Evolutionary conservation across 805 yeast genomes (phyloP).

Genomic region (Candida saitoana): DNA sequence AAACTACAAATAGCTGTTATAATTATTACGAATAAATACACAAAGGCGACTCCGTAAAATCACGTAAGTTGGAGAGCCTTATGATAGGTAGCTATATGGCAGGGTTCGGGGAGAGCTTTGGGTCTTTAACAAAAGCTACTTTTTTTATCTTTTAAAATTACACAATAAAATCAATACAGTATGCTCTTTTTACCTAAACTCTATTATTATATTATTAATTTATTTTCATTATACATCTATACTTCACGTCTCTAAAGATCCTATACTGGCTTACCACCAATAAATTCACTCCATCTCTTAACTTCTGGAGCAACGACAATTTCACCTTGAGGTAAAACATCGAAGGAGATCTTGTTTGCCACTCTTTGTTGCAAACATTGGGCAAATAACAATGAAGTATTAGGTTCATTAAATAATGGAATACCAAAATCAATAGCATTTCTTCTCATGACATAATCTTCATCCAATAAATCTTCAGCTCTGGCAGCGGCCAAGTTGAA

Average conservation of each 20-base stretch:
- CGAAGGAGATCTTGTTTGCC: slow-evolving; percentile 49
- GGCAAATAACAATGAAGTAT: slow-evolving; percentile 85
- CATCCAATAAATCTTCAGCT: slow-evolving; percentile 79
- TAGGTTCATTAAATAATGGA: slow-evolving; percentile 95
- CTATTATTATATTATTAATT: not conserved
- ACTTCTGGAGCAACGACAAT: slow-evolving; percentile 80
- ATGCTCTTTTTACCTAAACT: no score
- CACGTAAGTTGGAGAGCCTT: not conserved
- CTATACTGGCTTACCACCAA: slow-evolving; percentile 87
- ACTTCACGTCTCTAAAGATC: not conserved
- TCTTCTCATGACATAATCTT: slow-evolving; percentile 97
- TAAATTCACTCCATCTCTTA: slow-evolving; percentile 92
- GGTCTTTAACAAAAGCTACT: no score
- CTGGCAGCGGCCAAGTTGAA: slow-evolving; percentile 88
- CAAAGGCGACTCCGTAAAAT: not conserved
- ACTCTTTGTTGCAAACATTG: slow-evolving; percentile 72
- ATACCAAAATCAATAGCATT: slow-evolving; percentile 97
- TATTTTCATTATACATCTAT: slow-evolving; percentile 1
- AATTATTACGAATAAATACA: no score
- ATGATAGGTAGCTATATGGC: not conserved
- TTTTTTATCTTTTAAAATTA: no score
- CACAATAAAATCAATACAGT: no score
- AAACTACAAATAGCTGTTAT: no score
- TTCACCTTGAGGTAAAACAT: slow-evolving; percentile 26
- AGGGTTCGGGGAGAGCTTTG: no score